Evolutionary conservation across 306 rosid genomes (phyloP).

Genomic region (Erythrophleum fordii): DNA sequence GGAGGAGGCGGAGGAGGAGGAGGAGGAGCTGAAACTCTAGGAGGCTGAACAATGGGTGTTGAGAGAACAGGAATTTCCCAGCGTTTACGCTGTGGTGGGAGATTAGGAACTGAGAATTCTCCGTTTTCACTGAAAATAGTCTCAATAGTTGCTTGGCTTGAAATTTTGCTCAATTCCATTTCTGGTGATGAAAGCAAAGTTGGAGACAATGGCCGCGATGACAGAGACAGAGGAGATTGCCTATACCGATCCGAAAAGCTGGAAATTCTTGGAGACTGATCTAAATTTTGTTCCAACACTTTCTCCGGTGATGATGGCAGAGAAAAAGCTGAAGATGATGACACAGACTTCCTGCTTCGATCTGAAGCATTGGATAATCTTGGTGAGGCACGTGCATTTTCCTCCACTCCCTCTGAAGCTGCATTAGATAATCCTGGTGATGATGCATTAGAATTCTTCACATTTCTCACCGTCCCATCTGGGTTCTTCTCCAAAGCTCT

Average conservation of each 20-base stretch:
- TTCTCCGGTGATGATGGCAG: constrained; percentile 52
- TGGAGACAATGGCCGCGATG: constrained; percentile 49
- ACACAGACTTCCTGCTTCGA: constrained; percentile 16
- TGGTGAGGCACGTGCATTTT: constrained; percentile 19
- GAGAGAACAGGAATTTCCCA: constrained; percentile 55
- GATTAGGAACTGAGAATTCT: constrained; percentile 3
- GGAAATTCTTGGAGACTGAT: constrained; percentile 57
- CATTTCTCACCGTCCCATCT: constrained; percentile 20
- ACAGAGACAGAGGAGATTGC: constrained; percentile 47
- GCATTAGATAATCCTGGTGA: constrained; percentile 13
- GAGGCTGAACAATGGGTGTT: constrained; percentile 29
- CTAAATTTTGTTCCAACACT: constrained; percentile 37
- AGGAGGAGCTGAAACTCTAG: constrained; percentile 34
- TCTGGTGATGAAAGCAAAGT: constrained; percentile 56
- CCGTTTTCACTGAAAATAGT: constrained; percentile 28
- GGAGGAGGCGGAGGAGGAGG: constrained; percentile 36
- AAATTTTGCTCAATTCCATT: constrained; percentile 38
- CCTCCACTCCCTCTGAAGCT: not conserved
- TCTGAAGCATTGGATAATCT: constrained; percentile 48
- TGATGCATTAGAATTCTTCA: not conserved
- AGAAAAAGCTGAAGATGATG: constrained; percentile 52
- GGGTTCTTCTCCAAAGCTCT: constrained; percentile 24
- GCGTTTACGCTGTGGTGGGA: constrained; percentile 42
- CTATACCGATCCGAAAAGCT: constrained; percentile 56
- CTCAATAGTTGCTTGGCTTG: constrained; percentile 29